These are phyloP conservation scores for Bjerkandera adusta DNA, from an alignment of 1,284 basidiomycete species.

Conservation along the genomic window DNA sequence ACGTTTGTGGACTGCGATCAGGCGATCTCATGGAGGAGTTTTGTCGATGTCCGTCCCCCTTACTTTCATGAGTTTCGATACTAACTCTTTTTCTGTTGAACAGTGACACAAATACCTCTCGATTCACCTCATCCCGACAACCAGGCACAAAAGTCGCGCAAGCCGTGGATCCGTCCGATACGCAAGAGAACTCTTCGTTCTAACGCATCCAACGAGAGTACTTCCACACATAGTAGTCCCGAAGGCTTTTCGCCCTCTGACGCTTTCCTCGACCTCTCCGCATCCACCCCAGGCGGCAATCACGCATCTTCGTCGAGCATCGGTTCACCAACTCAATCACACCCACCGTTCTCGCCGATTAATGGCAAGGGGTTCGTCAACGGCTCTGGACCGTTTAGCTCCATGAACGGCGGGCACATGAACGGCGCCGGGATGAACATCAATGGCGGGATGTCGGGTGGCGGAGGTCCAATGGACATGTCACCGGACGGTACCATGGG, in stretches of 20 bases:
- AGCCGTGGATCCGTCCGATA: constrained; percentile 85
- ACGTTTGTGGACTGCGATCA: constrained; percentile 83
- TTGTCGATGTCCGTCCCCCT: constrained; percentile 68
- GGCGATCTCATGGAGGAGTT: constrained; percentile 92
- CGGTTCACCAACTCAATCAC: constrained; percentile 17
- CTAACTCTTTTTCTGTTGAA: constrained; percentile 2
- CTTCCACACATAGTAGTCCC: constrained; percentile 58
- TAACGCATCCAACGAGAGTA: constrained; percentile 44
- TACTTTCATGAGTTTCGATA: not conserved
- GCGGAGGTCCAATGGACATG: constrained; percentile 21
- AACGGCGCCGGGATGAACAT: constrained; percentile 8
- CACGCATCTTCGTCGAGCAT: constrained; percentile 20
- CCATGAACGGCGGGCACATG: constrained; percentile 15
- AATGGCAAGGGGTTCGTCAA: constrained; percentile 19
- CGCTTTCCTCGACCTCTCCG: constrained; percentile 47
- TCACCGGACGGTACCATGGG: constrained; percentile 20
- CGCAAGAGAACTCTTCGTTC: constrained; percentile 63
- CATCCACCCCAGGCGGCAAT: constrained; percentile 24
- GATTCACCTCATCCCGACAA: constrained; percentile 57
- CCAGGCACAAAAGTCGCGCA: constrained; percentile 51
- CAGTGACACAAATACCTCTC: constrained; percentile 86
- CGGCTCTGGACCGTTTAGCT: constrained; percentile 27
- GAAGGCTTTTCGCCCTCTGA: constrained; percentile 64
- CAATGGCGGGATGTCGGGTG: constrained; percentile 21
- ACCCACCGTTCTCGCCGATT: constrained; percentile 8